Evolutionary conservation across 1,139 yeast species (phyloP).

Genomic region (Geotrichum aggregatum): DNA sequence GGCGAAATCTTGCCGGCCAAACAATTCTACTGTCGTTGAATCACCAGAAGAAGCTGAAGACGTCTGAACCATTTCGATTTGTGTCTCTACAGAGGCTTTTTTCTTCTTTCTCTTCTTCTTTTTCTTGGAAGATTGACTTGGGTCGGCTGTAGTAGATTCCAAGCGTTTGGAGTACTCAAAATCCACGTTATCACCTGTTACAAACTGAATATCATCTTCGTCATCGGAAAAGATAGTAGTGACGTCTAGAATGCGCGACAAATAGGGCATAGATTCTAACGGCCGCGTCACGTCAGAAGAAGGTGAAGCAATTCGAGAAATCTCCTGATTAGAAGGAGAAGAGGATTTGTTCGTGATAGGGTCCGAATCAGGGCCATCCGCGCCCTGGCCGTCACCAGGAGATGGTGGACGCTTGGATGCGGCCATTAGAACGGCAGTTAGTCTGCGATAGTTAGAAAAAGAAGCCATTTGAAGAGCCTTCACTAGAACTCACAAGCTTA

Average conservation of each 20-base stretch:
- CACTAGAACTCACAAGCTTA: no score
- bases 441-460: not conserved
- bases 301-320: not conserved
- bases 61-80: not conserved
- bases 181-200: slow-evolving; percentile 56
- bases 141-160: slow-evolving; percentile 34
- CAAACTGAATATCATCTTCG: slow-evolving; percentile 34
- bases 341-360: not conserved
- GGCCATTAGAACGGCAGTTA: slow-evolving; percentile 11
- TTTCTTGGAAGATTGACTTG: slow-evolving; percentile 28
- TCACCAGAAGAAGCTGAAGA: slow-evolving; percentile 1
- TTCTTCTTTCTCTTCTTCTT: slow-evolving; percentile 60
- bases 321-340: not conserved
- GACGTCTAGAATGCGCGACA: slow-evolving; percentile 9
- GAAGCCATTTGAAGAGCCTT: not conserved
- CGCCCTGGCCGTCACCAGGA: slow-evolving; percentile 5
- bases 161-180: slow-evolving; percentile 46
- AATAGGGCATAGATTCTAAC: not conserved
- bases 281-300: no score
- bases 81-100: slow-evolving; percentile 2
- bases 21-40: slow-evolving; percentile 9
- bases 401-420: slow-evolving; percentile 8
- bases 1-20: slow-evolving; percentile 32
- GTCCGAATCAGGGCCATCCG: not conserved
- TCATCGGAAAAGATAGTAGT: slow-evolving; percentile 21